A percentile compares a stretch with the other conserved stretches of the same genome.
These are phyloP conservation scores for Periconia sp. DNA, from an alignment of 2,329 filamentous ascomycete species.

Conservation along the genomic window DNA sequence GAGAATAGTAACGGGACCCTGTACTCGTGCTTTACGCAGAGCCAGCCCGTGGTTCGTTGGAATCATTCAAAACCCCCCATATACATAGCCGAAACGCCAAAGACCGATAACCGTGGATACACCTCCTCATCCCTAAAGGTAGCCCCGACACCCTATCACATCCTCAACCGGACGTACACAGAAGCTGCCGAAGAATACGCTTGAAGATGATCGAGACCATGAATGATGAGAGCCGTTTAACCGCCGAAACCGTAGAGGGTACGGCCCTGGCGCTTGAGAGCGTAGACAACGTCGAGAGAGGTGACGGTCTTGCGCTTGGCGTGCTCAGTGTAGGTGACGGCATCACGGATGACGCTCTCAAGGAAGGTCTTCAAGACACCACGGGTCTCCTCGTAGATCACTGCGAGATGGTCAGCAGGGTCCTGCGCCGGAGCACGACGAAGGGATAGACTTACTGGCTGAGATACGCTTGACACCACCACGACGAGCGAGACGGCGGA, in stretches of 20 bases:
- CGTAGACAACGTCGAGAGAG: conserved; percentile 65
- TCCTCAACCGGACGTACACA: conserved; percentile 11
- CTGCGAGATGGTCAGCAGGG: conserved; percentile 41
- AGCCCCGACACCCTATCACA: conserved; percentile 20
- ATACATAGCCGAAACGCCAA: conserved; percentile 30
- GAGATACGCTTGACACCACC: conserved; percentile 57
- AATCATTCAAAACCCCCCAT: conserved; percentile 24
- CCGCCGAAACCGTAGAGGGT: conserved; percentile 87
- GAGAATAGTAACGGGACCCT: conserved; percentile 23
- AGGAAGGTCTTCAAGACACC: conserved; percentile 79
- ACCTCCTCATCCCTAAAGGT: conserved; percentile 19
- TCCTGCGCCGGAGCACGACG: not conserved
- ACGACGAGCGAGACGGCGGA: conserved; percentile 58
- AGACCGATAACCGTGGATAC: conserved; percentile 28
- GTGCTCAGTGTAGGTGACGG: conserved; percentile 78
- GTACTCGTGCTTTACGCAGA: conserved; percentile 11
- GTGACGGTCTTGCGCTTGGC: conserved; percentile 81
- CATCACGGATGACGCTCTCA: conserved; percentile 74
- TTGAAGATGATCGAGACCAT: conserved; percentile 14
- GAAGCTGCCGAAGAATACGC: conserved; percentile 7
- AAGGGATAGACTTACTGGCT: conserved; percentile 44
- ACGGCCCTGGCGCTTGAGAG: conserved; percentile 66
- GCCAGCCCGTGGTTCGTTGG: conserved; percentile 20
- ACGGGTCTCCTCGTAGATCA: conserved; percentile 80
- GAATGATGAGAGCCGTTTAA: conserved; percentile 54